These are phyloP conservation scores for Crataegus laevigata DNA, from an alignment of 306 rosid species.

Conservation along the genomic window DNA sequence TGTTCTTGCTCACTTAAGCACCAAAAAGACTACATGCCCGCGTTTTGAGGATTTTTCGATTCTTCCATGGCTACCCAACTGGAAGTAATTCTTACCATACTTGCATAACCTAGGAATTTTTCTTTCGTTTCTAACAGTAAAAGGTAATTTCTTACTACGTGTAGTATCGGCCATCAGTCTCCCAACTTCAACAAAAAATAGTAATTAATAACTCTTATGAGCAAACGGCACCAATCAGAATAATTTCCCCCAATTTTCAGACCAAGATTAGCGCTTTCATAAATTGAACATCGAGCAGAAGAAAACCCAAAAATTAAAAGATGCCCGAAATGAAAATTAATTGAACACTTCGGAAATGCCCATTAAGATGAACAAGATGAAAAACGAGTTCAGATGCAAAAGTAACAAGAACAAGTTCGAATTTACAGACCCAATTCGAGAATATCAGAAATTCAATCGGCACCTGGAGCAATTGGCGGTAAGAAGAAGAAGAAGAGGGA, in stretches of 20 bases:
- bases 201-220: background rate
- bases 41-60: background rate
- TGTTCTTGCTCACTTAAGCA: background rate
- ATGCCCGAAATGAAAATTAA: background rate
- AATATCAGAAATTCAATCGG: background rate
- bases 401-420: background rate
- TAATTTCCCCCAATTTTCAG: background rate
- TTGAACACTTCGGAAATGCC: background rate
- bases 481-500: background rate
- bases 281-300: background rate
- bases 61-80: background rate
- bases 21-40: background rate
- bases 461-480: background rate
- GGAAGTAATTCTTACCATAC: background rate
- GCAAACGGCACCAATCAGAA: background rate
- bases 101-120: background rate
- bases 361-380: background rate
- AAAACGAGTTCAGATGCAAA: background rate
- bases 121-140: background rate
- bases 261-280: background rate
- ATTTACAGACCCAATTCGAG: background rate
- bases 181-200: background rate
- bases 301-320: background rate
- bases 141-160: background rate
- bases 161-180: background rate